Percentiles rank a stretch among this genome's conserved stretches.
These are phyloP conservation scores for Epichloe festucae DNA, from an alignment of 2,329 filamentous ascomycete species.

Conservation along the genomic window DNA sequence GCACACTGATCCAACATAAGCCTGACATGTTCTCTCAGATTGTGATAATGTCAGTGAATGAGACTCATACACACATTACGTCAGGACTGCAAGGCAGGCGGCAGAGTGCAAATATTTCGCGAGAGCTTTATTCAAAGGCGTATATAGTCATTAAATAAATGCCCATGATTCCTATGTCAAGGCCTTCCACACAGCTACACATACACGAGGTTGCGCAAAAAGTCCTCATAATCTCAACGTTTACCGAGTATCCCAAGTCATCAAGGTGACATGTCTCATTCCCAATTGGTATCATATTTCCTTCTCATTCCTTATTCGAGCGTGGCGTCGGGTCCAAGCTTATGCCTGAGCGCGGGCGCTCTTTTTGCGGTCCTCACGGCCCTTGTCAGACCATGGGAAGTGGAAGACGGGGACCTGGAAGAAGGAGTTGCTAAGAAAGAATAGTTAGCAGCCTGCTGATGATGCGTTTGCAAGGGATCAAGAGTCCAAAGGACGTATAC, in stretches of 20 bases:
- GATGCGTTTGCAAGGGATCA: not conserved
- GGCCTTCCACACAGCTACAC: no score
- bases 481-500: conserved; percentile 12
- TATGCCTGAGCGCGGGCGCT: conserved; percentile 14
- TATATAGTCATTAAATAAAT: no score
- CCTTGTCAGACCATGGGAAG: conserved; percentile 87
- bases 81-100: no score
- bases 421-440: conserved; percentile 56
- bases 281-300: not conserved
- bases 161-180: no score
- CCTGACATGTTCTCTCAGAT: no score
- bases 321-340: not conserved
- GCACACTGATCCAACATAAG: no score
- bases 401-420: conserved; percentile 86
- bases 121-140: no score
- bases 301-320: not conserved
- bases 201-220: no score
- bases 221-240: no score
- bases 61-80: no score
- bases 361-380: conserved; percentile 44
- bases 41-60: no score
- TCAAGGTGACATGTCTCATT: not conserved
- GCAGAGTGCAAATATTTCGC: no score
- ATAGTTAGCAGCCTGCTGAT: not conserved
- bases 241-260: not conserved